These are phyloP conservation scores for Aphanomyces astaci DNA, from an alignment of 352 stramenopile genomes.

Conservation along the genomic window DNA sequence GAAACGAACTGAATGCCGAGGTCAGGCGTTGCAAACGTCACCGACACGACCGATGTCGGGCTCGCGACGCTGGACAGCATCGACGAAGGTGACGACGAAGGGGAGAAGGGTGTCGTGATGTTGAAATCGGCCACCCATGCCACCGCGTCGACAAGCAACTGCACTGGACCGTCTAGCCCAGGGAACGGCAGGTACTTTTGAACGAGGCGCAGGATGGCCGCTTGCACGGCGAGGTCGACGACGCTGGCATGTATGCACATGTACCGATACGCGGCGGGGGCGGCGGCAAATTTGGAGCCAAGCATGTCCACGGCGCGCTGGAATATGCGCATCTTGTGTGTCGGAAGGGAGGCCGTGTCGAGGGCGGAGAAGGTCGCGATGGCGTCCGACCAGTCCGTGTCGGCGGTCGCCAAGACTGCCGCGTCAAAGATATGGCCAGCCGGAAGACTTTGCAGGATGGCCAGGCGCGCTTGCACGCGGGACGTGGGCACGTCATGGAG, in stretches of 20 bases:
- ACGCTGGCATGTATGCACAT: constrained; percentile 48
- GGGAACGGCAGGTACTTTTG: not conserved
- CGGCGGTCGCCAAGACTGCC: constrained; percentile 47
- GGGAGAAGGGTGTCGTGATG: constrained; percentile 1
- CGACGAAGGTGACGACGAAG: constrained; percentile 31
- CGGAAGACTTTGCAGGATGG: constrained; percentile 45
- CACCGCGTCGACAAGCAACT: constrained; percentile 42
- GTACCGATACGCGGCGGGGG: not conserved
- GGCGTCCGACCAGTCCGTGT: constrained; percentile 42
- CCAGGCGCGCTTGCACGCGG: constrained; percentile 38
- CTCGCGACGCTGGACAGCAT: constrained; percentile 23
- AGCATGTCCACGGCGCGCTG: not conserved
- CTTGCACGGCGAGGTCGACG: constrained; percentile 56
- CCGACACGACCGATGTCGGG: constrained; percentile 46
- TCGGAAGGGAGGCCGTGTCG: constrained; percentile 68
- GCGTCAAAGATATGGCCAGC: constrained; percentile 51
- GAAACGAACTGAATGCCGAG: constrained; percentile 74
- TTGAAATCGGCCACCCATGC: constrained; percentile 52
- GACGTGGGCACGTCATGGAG: constrained; percentile 23
- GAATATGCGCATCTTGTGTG: constrained; percentile 69
- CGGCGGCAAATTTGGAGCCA: not conserved
- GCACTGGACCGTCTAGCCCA: not conserved
- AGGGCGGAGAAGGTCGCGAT: constrained; percentile 51
- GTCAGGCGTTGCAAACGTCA: constrained; percentile 77
- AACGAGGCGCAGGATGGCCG: constrained; percentile 28